phyloP scores from a whole-genome alignment of 805 yeast species.

The Brettanomyces anomalus region DNA sequence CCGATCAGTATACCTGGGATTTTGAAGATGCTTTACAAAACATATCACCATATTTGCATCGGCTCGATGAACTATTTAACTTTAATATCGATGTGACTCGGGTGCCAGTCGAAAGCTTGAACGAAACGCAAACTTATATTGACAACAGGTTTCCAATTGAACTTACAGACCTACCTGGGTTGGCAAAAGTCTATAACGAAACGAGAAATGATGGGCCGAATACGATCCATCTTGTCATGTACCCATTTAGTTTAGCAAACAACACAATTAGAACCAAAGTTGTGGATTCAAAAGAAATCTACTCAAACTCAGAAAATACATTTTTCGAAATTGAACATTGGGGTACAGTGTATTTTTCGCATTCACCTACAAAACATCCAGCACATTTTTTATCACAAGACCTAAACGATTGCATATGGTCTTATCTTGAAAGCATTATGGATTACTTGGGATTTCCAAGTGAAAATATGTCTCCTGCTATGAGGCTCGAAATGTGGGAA shows the following conservation, averaged over 20 bases:
- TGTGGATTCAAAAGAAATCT: slow-evolving; percentile 10
- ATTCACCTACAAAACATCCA: slow-evolving; percentile 3
- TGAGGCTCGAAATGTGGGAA: slow-evolving; percentile 15
- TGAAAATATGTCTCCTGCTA: slow-evolving; percentile 15
- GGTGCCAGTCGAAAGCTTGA: not conserved
- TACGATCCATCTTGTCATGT: slow-evolving; percentile 12
- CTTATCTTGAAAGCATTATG: slow-evolving; percentile 16
- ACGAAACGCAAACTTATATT: slow-evolving; percentile 2
- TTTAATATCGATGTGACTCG: slow-evolving; percentile 1
- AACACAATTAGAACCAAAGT: slow-evolving; percentile 9
- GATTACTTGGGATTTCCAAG: slow-evolving; percentile 14
- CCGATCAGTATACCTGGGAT: slow-evolving; percentile 10
- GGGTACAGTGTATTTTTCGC: slow-evolving; percentile 23
- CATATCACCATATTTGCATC: slow-evolving; percentile 2
- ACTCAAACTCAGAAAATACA: slow-evolving; percentile 14
- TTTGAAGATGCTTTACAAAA: slow-evolving; percentile 11
- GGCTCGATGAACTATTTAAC: slow-evolving; percentile 2
- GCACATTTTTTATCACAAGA: not conserved
- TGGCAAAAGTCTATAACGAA: slow-evolving; percentile 12
- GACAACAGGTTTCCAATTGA: slow-evolving; percentile 15
- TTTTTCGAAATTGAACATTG: slow-evolving; percentile 12
- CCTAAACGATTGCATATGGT: slow-evolving; percentile 17
- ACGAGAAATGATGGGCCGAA: slow-evolving; percentile 1
- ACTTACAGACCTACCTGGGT: slow-evolving; percentile 16
- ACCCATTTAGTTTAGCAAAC: slow-evolving; percentile 18